Conservation (phyloP, 805 yeast genomes). For the Ogataea minuta region DNA sequence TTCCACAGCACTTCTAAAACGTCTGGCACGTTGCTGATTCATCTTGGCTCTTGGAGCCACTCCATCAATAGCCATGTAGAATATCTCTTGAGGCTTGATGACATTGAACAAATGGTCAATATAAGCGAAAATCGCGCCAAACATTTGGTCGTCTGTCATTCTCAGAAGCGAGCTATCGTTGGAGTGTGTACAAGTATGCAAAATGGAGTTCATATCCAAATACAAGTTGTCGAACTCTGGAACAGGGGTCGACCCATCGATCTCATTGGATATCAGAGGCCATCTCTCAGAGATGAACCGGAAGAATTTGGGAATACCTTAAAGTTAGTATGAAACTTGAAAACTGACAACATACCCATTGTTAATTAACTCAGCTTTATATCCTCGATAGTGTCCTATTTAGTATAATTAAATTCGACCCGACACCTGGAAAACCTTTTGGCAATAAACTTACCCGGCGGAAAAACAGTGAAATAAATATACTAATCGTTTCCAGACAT, state of each 20-base stretch:
- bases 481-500: not conserved
- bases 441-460: slow-evolving; percentile 12
- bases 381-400: not conserved
- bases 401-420: slow-evolving; percentile 2
- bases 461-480: slow-evolving; percentile 4
- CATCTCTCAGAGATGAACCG: slow-evolving; percentile 97
- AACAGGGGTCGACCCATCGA: slow-evolving; percentile 68
- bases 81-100: slow-evolving; percentile 80
- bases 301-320: slow-evolving; percentile 96
- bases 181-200: slow-evolving; percentile 91
- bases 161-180: slow-evolving; percentile 60
- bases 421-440: slow-evolving; percentile 4
- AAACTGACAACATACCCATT: slow-evolving; percentile 13
- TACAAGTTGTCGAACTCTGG: slow-evolving; percentile 95
- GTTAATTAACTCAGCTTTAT: not conserved
- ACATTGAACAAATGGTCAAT: slow-evolving; percentile 90
- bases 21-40: slow-evolving; percentile 96
- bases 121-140: slow-evolving; percentile 86
- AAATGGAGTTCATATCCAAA: slow-evolving; percentile 95
- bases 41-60: slow-evolving; percentile 98
- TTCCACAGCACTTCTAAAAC: slow-evolving; percentile 91
- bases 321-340: slow-evolving; percentile 13
- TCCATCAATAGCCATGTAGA: slow-evolving; percentile 97
- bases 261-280: slow-evolving; percentile 89
- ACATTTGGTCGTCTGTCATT: slow-evolving; percentile 87